These are phyloP conservation scores for Pseudotulostoma volvatum DNA, from an alignment of 495 filamentous ascomycete genomes.

Conservation along the genomic window DNA sequence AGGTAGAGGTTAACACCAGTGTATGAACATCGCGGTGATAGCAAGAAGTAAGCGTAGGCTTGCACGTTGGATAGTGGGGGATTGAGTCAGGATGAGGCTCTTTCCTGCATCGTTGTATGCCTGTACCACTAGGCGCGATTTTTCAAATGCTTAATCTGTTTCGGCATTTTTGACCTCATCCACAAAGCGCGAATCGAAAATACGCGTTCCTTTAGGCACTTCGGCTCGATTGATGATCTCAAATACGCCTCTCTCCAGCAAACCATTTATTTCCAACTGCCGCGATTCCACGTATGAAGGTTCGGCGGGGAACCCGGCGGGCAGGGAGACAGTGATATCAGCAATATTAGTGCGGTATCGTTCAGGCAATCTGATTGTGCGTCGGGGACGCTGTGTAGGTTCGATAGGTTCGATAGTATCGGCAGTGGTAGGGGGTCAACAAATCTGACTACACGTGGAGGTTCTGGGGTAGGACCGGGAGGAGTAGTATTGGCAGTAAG, in stretches of 20 bases:
- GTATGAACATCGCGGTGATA: not conserved
- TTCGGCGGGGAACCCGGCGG: not conserved
- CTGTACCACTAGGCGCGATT: not conserved
- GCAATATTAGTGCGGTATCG: not conserved
- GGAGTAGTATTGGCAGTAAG: too few species aligned
- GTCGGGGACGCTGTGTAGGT: too few species aligned
- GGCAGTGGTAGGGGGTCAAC: too few species aligned
- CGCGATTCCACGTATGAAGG: not conserved
- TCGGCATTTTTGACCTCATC: not conserved
- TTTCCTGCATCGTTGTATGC: constrained; percentile 1
- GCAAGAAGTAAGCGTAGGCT: not conserved
- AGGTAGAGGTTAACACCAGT: not conserved
- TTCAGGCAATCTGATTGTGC: not conserved
- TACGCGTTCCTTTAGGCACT: not conserved
- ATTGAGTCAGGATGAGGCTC: not conserved
- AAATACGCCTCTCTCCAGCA: not conserved
- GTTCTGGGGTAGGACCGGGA: too few species aligned
- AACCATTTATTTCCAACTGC: not conserved
- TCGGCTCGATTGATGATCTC: not conserved
- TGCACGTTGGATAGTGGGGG: not conserved
- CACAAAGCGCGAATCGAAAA: not conserved
- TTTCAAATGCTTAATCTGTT: not conserved
- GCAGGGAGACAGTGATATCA: not conserved
- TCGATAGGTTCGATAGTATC: too few species aligned
- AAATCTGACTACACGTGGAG: too few species aligned